Evolutionary conservation across 805 yeast species (phyloP).

Genomic region (Yarrowia deformans): DNA sequence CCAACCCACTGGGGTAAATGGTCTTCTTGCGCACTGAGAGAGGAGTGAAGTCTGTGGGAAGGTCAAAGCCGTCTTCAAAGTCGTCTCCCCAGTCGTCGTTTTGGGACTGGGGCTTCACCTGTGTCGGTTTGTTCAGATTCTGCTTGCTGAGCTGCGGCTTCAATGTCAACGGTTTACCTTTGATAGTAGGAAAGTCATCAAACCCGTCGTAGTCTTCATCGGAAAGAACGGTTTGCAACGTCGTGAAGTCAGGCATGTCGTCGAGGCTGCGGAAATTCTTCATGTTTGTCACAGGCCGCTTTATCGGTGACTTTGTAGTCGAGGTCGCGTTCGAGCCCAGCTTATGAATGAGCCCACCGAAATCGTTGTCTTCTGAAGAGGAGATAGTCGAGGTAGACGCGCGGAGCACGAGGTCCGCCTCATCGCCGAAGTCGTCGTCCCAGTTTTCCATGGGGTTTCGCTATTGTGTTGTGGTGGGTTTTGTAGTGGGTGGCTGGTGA

Average conservation of each 20-base stretch:
- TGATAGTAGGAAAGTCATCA: slow-evolving; percentile 23
- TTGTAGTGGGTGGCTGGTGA: slow-evolving; percentile 5
- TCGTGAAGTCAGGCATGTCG: slow-evolving; percentile 28
- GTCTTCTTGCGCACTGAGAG: slow-evolving; percentile 15
- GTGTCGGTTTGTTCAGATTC: neutral
- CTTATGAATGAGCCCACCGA: slow-evolving; percentile 8
- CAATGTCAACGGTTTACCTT: slow-evolving; percentile 7
- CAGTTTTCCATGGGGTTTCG: slow-evolving; percentile 28
- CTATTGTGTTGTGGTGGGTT: neutral
- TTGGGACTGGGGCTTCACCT: neutral
- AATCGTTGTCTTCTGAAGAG: slow-evolving; percentile 23
- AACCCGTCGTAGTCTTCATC: slow-evolving; percentile 15
- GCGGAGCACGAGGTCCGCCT: slow-evolving; percentile 36
- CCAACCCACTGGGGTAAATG: slow-evolving; percentile 25
- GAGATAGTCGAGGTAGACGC: slow-evolving; percentile 36
- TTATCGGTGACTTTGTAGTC: slow-evolving; percentile 23
- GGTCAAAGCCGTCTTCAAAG: slow-evolving; percentile 35
- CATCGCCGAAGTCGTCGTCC: slow-evolving; percentile 38
- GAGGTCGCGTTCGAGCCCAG: slow-evolving; percentile 18
- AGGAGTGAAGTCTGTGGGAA: slow-evolving; percentile 30
- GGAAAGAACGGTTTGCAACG: slow-evolving; percentile 26
- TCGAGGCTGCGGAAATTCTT: slow-evolving; percentile 16
- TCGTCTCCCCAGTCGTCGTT: slow-evolving; percentile 11
- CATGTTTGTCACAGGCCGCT: slow-evolving; percentile 6
- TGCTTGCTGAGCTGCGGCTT: neutral